Percentiles rank a stretch among this genome's conserved stretches.
These are phyloP conservation scores for Colletotrichum sp. DNA, from an alignment of 2,329 filamentous ascomycete genomes.

Conservation along the genomic window DNA sequence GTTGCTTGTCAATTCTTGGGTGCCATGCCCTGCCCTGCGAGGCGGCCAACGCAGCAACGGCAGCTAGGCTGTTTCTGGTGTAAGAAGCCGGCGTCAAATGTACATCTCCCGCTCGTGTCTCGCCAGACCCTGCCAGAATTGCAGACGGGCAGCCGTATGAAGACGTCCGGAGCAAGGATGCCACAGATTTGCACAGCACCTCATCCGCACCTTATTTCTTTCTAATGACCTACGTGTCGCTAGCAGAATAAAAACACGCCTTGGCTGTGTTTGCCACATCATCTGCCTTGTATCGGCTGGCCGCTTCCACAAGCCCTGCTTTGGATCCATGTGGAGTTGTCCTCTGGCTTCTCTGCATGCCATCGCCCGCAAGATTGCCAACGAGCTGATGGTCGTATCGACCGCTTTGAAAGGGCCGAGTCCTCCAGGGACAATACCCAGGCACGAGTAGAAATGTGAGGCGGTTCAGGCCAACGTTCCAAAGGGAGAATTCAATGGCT, in stretches of 20 bases:
- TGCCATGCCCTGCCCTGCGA: conserved; percentile 8
- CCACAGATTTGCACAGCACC: background rate
- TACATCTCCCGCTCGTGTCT: conserved; percentile 10
- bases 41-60: conserved; percentile 18
- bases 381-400: background rate
- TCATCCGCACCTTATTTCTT: background rate
- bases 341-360: background rate
- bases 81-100: conserved; percentile 5
- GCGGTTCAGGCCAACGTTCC: background rate
- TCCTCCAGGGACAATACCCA: background rate
- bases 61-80: background rate
- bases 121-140: background rate
- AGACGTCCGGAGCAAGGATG: conserved; percentile 1
- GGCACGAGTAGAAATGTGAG: background rate
- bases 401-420: background rate
- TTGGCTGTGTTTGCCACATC: conserved; percentile 17
- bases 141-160: background rate
- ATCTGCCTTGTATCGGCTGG: background rate
- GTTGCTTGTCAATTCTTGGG: background rate
- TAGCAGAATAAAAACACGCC: background rate
- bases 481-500: background rate
- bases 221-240: conserved; percentile 1
- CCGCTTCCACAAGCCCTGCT: background rate
- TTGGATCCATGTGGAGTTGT: background rate
- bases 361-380: conserved; percentile 5